These are phyloP conservation scores for Cocos nucifera DNA, from an alignment of 176 grass and related monocot genomes.

Conservation along the genomic window DNA sequence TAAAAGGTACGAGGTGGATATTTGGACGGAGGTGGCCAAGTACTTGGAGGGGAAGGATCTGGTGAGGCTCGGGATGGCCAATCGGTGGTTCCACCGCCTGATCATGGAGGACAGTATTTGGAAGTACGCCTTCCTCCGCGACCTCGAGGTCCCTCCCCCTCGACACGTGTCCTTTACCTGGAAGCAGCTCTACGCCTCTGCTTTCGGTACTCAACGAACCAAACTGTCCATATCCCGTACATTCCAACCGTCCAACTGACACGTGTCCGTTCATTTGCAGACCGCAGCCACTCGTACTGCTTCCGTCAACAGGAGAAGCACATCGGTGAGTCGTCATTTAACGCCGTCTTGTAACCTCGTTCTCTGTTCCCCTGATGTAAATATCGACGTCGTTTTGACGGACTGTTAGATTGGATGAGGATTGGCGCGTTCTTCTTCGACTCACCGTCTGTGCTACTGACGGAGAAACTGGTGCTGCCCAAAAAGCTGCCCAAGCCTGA, in stretches of 20 bases:
- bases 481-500: conserved; percentile 19
- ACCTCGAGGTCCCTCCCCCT: conserved; percentile 42
- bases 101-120: conserved; percentile 68
- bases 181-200: conserved; percentile 50
- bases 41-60: conserved; percentile 64
- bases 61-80: conserved; percentile 36
- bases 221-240: too few relatives aligned
- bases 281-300: conserved; percentile 59
- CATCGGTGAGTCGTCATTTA: conserved; percentile 40
- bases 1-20: conserved; percentile 61
- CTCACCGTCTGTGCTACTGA: conserved; percentile 41
- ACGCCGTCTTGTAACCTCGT: too few relatives aligned
- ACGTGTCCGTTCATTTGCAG: conserved; percentile 22
- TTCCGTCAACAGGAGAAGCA: conserved; percentile 47
- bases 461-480: conserved; percentile 47
- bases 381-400: not conserved
- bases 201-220: conserved; percentile 43
- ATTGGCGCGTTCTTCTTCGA: conserved; percentile 71
- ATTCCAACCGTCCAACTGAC: conserved; percentile 15
- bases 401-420: conserved; percentile 47
- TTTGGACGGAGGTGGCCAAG: conserved; percentile 94
- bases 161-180: conserved; percentile 43
- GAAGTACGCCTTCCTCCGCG: conserved; percentile 69
- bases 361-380: too few relatives aligned
- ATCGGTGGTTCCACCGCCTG: conserved; percentile 61